Base-by-base conservation (phyloP, 2,329 filamentous ascomycete species). In the Fusarium coicis region DNA sequence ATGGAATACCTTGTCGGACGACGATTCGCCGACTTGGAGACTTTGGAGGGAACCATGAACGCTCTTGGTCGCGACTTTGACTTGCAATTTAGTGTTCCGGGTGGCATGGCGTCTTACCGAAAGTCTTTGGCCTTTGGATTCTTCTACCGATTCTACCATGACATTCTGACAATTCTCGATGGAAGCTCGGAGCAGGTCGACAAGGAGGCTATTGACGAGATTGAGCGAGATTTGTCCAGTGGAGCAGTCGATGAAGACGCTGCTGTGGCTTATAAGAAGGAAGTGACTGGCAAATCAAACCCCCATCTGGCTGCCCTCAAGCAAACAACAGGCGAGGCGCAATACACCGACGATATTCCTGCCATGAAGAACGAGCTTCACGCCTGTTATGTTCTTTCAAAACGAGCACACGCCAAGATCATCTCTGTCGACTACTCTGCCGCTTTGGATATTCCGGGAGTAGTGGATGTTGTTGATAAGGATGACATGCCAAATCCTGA, bases 111-210 rank as follows among this genome's bases (percentile, higher is more conserved):
- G 0, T 97, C 95, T 2, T 99, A 98, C 79, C 88, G 96, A 34
- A 97, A 96, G 80, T 93, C 95, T 2, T 85, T 99, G 14, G 96
- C 96, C 0, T 85, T 98, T 58, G 92, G 95, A 5, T 97, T 99
- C 87, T 98, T 98, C 83, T 98, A 98, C 83, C 92, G 95, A 43
- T 99, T 98, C 82, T 98, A 97, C 79, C 93, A 98, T 78, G 96
- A 98, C 70, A 88, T 96, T 1, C 86, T 98, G 46, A 87, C 89
- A 0, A 87, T 87, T 34, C 80, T 97, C 2, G 84, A 87, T 26
- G 86, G 80, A 5, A 78, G 81, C 28, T 83, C 80, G 26, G 74
- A 83, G 23, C 83, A 85, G 34, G 82, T 88, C 18, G 95, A 98
- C 78, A 85, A 87, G 47, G 91, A 97, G 73, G 94, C 92, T 2